Evolutionary conservation across 2,329 filamentous ascomycete species (phyloP).

Genomic region (Drechslera avenae): DNA sequence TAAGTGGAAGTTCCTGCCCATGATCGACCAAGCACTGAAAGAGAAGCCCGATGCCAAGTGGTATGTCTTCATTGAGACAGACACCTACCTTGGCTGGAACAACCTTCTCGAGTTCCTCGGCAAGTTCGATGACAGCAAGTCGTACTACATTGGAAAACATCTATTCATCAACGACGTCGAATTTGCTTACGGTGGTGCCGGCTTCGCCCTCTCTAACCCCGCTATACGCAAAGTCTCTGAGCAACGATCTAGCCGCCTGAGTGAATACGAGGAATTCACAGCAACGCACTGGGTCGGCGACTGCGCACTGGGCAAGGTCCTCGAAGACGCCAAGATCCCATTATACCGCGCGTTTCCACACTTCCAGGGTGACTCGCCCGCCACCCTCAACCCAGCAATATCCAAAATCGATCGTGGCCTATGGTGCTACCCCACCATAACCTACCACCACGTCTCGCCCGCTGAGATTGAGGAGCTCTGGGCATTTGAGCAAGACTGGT

Average conservation of each 20-base stretch:
- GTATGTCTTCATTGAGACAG: conserved; percentile 48
- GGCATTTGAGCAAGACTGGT: conserved; percentile 49
- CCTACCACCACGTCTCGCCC: conserved; percentile 48
- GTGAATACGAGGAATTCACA: conserved; percentile 46
- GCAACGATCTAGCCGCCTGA: conserved; percentile 36
- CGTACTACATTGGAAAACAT: conserved; percentile 53
- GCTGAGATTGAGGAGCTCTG: conserved; percentile 47
- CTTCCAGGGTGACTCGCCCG: conserved; percentile 53
- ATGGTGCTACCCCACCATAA: conserved; percentile 53
- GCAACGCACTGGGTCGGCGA: conserved; percentile 48
- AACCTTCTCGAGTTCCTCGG: conserved; percentile 50
- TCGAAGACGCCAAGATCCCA: conserved; percentile 44
- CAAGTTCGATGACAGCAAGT: conserved; percentile 46
- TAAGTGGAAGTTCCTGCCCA: conserved; percentile 65
- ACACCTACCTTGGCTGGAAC: conserved; percentile 46
- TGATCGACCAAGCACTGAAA: conserved; percentile 56
- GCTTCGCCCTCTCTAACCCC: conserved; percentile 51
- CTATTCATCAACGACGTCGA: conserved; percentile 52
- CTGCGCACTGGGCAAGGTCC: conserved; percentile 45
- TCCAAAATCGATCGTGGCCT: conserved; percentile 44
- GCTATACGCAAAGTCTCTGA: conserved; percentile 47
- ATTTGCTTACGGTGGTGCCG: conserved; percentile 54
- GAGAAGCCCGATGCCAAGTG: conserved; percentile 45
- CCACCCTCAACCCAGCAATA: conserved; percentile 47
- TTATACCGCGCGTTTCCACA: conserved; percentile 51